Evolutionary conservation across 2,329 filamentous ascomycete species (phyloP), one percentile per base, ranked within the genome.

Genomic region (Nothophoma quercina): DNA sequence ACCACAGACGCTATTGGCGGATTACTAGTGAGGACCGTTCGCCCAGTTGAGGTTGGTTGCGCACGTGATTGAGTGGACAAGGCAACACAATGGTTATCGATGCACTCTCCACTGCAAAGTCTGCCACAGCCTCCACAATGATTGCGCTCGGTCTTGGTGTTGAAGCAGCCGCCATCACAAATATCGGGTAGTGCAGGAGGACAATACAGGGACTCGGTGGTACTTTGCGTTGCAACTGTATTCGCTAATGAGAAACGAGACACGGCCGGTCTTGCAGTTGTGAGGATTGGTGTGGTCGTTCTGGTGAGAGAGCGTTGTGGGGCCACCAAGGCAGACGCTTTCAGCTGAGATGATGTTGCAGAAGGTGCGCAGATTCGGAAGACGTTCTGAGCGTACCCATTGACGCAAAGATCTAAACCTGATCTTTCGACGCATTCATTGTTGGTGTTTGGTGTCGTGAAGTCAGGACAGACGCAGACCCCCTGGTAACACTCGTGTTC

Each of bases 121-220:
- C 34, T 53, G 16, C 32, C 50, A 18, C 50, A 53, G 12, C 36
- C 38, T 38, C 43, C 43, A 28, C 36, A 47, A 15, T 47, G 36
- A 9, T 42, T 47, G 15, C 33, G 26, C 19, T 53, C 43, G 19
- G 29, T 43, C 26, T 35, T 28, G 15, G 36, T 47, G 9, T 52
- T 47, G n/a, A 52, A 46, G 15, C 49, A 52, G 30, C 5, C 28
- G 16, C 25, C 32, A 28, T 40, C 16, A 19, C 49, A 52, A 6
- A 36, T 8, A 19, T 46, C 16, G 13, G 36, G 36, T 32, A 42
- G 16, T 25, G 19, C 28, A 12, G 23, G 36, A 7, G 49, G 49
- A 32, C 49, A 42, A 8, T 16, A 8, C 2, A 36, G 18, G 18
- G 41, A 22, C 21, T 28, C 32, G 3, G 6, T 7, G 5, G 29